These are phyloP conservation scores for Trichoderma parareesei DNA, from an alignment of 495 filamentous ascomycete genomes.

Conservation along the genomic window DNA sequence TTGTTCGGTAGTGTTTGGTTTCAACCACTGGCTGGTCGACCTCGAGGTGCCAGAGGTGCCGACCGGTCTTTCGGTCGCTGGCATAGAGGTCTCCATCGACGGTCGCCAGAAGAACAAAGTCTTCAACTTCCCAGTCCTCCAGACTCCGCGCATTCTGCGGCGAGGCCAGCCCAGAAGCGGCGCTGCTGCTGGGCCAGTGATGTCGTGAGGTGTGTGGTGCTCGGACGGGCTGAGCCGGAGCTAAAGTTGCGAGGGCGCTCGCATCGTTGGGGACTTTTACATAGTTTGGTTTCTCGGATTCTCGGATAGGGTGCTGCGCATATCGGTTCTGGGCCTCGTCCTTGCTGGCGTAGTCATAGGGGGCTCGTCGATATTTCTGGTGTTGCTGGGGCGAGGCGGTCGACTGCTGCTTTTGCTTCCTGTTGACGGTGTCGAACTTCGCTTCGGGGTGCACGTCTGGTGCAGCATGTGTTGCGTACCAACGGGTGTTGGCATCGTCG, in stretches of 20 bases:
- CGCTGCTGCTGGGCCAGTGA: constrained; percentile 36
- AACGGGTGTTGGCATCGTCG: constrained; percentile 17
- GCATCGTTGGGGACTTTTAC: constrained; percentile 57
- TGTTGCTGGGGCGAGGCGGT: not conserved
- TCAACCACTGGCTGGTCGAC: constrained; percentile 81
- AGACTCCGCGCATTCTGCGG: constrained; percentile 88
- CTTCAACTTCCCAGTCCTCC: constrained; percentile 99
- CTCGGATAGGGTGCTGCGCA: constrained; percentile 17
- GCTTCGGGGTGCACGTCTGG: constrained; percentile 17
- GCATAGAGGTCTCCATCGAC: constrained; percentile 95
- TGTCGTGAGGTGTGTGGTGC: constrained; percentile 64
- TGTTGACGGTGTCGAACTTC: constrained; percentile 18
- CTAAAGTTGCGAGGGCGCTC: constrained; percentile 89
- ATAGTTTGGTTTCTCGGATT: constrained; percentile 30
- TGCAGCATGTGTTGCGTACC: constrained; percentile 18
- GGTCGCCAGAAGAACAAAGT: constrained; percentile 98
- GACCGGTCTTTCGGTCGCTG: constrained; percentile 77
- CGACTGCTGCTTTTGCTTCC: constrained; percentile 17
- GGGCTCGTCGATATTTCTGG: not conserved
- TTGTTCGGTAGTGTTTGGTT: constrained; percentile 72
- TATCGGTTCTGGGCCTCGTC: constrained; percentile 20
- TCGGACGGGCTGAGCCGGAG: constrained; percentile 84
- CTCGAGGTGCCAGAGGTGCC: constrained; percentile 74
- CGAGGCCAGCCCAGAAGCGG: constrained; percentile 57
- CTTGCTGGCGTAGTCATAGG: constrained; percentile 11